A percentile compares a stretch with the other conserved stretches of the same genome.
phyloP scores from a whole-genome alignment of 75 land plant genomes.

The Isoetes taiwanensis region DNA sequence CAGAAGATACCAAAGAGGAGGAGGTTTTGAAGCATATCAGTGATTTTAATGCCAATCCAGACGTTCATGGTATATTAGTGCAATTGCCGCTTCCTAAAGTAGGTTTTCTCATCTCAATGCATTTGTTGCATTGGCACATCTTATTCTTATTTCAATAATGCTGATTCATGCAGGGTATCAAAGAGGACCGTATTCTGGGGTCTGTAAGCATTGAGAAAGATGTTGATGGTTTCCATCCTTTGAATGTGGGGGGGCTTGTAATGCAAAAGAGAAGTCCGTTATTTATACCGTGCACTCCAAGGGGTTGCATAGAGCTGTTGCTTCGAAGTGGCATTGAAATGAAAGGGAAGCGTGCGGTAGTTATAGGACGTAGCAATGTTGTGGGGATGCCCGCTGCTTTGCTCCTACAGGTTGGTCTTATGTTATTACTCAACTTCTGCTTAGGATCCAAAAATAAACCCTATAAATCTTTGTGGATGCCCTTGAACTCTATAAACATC shows the following conservation, averaged over 20 bases:
- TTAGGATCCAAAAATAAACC: background rate
- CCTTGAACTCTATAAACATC: background rate
- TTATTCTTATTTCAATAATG: background rate
- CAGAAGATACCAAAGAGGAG: conserved; percentile 47
- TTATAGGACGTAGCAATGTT: conserved; percentile 78
- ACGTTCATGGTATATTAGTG: conserved; percentile 80
- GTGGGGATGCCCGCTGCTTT: conserved; percentile 79
- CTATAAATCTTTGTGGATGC: background rate
- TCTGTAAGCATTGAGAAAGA: conserved; percentile 73
- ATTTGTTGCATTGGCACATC: background rate
- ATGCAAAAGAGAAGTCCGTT: conserved; percentile 62
- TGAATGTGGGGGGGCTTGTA: conserved; percentile 62
- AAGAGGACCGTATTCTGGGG: conserved; percentile 45
- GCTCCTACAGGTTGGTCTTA: conserved; percentile 38
- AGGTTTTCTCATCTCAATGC: conserved; percentile 6
- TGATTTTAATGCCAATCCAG: conserved; percentile 45
- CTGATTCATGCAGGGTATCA: conserved; percentile 46
- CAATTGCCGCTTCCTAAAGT: conserved; percentile 82
- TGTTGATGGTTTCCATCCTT: conserved; percentile 83
- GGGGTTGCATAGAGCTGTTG: conserved; percentile 78
- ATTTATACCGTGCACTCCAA: conserved; percentile 84
- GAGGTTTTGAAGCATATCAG: conserved; percentile 48
- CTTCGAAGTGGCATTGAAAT: conserved; percentile 45
- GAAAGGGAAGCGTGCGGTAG: conserved; percentile 77
- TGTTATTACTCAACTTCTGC: background rate